Evolutionary conservation across 164 flowering plant species (phyloP).

Genomic region (Tetrastigma voinierianum): DNA sequence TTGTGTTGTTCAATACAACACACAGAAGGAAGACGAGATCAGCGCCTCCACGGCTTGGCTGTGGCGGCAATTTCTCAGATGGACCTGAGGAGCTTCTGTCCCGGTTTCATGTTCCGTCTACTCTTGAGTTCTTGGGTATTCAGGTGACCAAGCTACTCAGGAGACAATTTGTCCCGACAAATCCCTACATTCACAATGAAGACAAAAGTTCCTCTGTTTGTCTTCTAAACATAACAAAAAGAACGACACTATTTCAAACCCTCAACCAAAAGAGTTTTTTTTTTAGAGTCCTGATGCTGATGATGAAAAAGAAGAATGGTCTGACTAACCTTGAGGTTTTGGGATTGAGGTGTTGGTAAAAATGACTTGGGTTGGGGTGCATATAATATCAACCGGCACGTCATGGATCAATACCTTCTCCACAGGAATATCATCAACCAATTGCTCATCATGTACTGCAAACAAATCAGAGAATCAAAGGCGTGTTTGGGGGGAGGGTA

Average conservation of each 20-base stretch:
- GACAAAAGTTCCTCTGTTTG: neutral
- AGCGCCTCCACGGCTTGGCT: conserved; percentile 46
- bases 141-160: conserved; percentile 79
- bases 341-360: conserved; percentile 72
- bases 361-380: conserved; percentile 87
- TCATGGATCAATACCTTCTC: conserved; percentile 83
- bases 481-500: no score
- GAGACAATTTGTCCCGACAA: conserved; percentile 85
- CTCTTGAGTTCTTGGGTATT: conserved; percentile 63
- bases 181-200: conserved; percentile 43
- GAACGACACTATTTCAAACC: neutral
- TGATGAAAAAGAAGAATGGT: neutral
- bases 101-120: conserved; percentile 67
- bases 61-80: conserved; percentile 79
- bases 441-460: conserved; percentile 79
- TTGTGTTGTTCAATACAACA: neutral
- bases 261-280: neutral
- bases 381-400: conserved; percentile 88
- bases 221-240: no score
- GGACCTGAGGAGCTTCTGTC: conserved; percentile 75
- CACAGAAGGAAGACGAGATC: neutral
- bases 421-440: conserved; percentile 84
- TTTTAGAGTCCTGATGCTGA: neutral
- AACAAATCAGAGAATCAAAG: conserved; percentile 1
- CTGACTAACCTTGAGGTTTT: conserved; percentile 72